Conservation (phyloP, 108 stramenopile species). For the Epithemia pelagica region DNA sequence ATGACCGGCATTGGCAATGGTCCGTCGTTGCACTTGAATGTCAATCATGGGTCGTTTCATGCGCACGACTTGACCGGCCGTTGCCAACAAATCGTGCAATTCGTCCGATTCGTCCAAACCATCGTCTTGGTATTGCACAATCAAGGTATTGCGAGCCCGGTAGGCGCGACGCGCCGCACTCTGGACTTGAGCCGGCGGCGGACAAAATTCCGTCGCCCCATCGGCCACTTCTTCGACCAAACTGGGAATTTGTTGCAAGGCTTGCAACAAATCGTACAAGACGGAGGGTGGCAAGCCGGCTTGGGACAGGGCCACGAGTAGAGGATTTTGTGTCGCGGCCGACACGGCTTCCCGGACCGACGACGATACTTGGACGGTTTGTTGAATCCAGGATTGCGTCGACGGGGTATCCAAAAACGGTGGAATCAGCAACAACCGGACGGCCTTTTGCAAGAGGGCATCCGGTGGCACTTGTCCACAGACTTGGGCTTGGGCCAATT, state of each 20-base stretch:
- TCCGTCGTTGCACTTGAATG: slow-evolving; percentile 68
- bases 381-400: not conserved
- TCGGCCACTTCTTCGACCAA: slow-evolving; percentile 77
- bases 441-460: slow-evolving; percentile 32
- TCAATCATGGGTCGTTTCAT: slow-evolving; percentile 83
- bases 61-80: slow-evolving; percentile 74
- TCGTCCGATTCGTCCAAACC: slow-evolving; percentile 81
- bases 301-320: slow-evolving; percentile 34
- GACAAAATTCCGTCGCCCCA: slow-evolving; percentile 84
- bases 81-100: slow-evolving; percentile 68
- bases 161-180: slow-evolving; percentile 77
- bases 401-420: slow-evolving; percentile 4
- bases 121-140: slow-evolving; percentile 83
- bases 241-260: slow-evolving; percentile 86
- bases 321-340: slow-evolving; percentile 34
- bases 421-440: slow-evolving; percentile 8
- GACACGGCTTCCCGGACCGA: slow-evolving; percentile 44
- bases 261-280: slow-evolving; percentile 55
- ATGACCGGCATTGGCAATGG: slow-evolving; percentile 53
- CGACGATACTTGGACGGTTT: slow-evolving; percentile 36
- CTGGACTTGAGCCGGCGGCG: slow-evolving; percentile 60
- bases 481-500: slow-evolving; percentile 32
- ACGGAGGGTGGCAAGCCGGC: slow-evolving; percentile 60
- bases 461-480: slow-evolving; percentile 57
- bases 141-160: slow-evolving; percentile 77